Conservation (phyloP, 805 yeast species). For the Saccharomycopsis capsularis region DNA sequence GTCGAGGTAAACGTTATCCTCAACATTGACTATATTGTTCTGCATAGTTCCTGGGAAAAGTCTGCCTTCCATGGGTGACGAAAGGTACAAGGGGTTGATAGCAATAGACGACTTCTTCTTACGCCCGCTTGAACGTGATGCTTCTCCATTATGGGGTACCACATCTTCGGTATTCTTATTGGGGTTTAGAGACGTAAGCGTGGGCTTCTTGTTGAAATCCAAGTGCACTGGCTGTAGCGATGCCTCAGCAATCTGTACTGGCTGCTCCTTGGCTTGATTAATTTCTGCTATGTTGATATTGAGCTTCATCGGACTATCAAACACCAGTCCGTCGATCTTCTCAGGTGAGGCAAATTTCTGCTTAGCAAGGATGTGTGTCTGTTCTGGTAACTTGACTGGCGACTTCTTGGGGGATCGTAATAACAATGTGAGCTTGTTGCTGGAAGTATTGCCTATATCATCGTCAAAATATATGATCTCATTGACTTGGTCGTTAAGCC, state of each 20-base stretch:
- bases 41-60: too few relatives aligned
- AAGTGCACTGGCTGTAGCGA: constrained; percentile 6
- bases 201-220: constrained; percentile 7
- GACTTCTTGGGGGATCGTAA: constrained; percentile 20
- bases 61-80: constrained; percentile 6
- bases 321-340: too few relatives aligned
- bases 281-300: neutral
- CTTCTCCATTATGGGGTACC: too few relatives aligned
- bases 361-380: too few relatives aligned
- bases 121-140: neutral
- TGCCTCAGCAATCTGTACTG: neutral
- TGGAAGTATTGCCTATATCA: neutral
- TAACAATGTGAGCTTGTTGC: constrained; percentile 13
- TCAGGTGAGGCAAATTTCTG: too few relatives aligned
- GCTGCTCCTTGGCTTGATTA: neutral
- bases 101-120: constrained; percentile 17
- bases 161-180: neutral
- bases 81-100: constrained; percentile 18
- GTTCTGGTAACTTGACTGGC: constrained; percentile 7
- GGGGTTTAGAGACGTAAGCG: neutral
- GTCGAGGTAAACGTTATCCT: too few relatives aligned
- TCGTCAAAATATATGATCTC: constrained; percentile 17
- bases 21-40: neutral
- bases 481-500: constrained; percentile 21
- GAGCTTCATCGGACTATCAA: too few relatives aligned